Evolutionary conservation across 2,329 filamentous ascomycete species (phyloP), one percentile per base, ranked within the genome.

Genomic region (Thermochaetoides dissita): DNA sequence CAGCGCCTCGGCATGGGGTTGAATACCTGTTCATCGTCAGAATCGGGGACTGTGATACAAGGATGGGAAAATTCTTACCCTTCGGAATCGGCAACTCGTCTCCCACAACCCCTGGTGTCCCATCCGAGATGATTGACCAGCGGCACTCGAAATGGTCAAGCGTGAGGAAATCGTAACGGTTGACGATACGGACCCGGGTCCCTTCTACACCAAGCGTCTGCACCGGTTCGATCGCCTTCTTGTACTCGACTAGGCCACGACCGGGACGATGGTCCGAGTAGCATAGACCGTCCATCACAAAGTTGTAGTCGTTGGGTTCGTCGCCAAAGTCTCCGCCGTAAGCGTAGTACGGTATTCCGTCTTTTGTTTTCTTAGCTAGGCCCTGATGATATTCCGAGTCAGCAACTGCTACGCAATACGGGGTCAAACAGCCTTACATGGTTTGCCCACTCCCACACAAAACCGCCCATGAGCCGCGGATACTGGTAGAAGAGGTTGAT

Each of bases 391-490:
- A n/a, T 5, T 24, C 17, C 17, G 17, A 24, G 17, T 24, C 17
- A 24, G 17, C 5, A 5, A 24, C 17, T 3, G 5, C 17, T 5
- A 5, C 17, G 17, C 17, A 24, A 24, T 24, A 5, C 17, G 5
- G 17, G 17, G 17, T n/a, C 17, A 24, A 24, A 5, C 17, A 24
- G 17, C 17, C 17, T 24, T 24, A 24, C 73, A 41, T 78, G 74
- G 57, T 77, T 79, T 0, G 71, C 72, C 75, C 75, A 80, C 52
- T 79, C 75, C 75, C 76, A 80, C 50, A 80, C 71, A 46, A 71
- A 78, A 0, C 79, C 80, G 8, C 80, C 80, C 52, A 83, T 79
- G 0, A 84, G 66, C 2, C 69, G 67, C 0, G 69, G 69, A 45
- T 81, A 63, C 29, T 66, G 65, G 30, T 72, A 69, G 60, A 84